Percentiles rank a stretch among this genome's conserved stretches.
These are phyloP conservation scores for Suaeda aralocaspica DNA, from an alignment of 148 eudicot genomes.

Conservation along the genomic window DNA sequence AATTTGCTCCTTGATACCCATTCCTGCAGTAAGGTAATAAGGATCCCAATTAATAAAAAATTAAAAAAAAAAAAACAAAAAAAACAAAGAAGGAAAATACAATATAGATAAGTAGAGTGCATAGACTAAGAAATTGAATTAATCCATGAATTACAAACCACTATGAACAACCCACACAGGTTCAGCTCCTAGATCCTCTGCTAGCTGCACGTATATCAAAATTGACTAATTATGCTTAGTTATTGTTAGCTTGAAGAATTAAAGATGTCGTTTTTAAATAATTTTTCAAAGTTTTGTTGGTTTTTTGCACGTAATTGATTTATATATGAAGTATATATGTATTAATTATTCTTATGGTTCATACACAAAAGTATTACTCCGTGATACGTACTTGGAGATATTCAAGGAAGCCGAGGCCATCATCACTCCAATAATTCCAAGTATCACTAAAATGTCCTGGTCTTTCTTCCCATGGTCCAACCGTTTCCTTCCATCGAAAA, in stretches of 20 bases:
- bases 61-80: too few species aligned
- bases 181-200: constrained; percentile 77
- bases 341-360: neutral
- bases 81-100: neutral
- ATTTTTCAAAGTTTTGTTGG: too few species aligned
- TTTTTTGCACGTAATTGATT: too few species aligned
- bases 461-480: constrained; percentile 81
- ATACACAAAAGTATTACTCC: neutral
- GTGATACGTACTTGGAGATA: constrained; percentile 70
- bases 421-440: constrained; percentile 77
- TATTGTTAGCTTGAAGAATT: too few species aligned
- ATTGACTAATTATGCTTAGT: neutral
- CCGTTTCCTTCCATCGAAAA: constrained; percentile 74
- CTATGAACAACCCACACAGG: constrained; percentile 87
- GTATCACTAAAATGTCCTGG: constrained; percentile 73
- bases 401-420: constrained; percentile 67
- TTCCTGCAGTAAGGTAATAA: constrained; percentile 39
- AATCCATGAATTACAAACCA: constrained; percentile 33
- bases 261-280: too few species aligned
- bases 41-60: too few species aligned
- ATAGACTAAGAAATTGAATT: too few species aligned
- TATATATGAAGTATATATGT: neutral
- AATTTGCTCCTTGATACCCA: constrained; percentile 44
- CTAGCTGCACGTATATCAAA: constrained; percentile 50
- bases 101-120: too few species aligned